Evolutionary conservation across 495 filamentous ascomycete species (phyloP), one percentile per base, ranked within the genome.

Genomic region (Xylaria castorea): DNA sequence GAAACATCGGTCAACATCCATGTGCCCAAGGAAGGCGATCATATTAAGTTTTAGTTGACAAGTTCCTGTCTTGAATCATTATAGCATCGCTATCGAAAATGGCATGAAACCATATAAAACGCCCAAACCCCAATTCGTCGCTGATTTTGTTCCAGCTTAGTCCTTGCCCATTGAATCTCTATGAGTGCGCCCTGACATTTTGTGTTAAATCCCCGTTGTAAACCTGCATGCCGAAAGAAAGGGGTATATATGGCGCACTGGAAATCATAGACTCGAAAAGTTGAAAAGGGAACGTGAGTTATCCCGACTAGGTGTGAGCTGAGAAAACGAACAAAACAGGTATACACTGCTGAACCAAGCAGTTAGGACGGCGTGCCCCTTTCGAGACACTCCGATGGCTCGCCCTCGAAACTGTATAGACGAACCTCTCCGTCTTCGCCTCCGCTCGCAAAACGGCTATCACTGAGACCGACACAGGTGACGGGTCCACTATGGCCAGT

Each of bases 381-480:
- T 42, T 81, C 77, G 60, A 78, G 75, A 30, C 75, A 79, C 66
- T 73, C 80, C 77, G 73, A 76, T 46, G 76, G 76, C 58, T 83
- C 84, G 68, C 83, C 88, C 75, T 89, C 92, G 81, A 97, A 97
- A 76, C 90, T 92, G 79, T 96, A 94, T 81, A 98, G 85, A 77
- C 95, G 86, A 22, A 97, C 93, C 71, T 95, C 93, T 64, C 92
- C 92, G 80, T 99, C 96, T 79, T 98, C 97, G 71, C 96, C 91
- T 16, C 95, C 96, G 72, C 92, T 97, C 55, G 91, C 91, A 85
- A 98, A 91, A 50, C 92, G 88, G 74, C 89, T 91, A 79, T 98
- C 96, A 73, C 93, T 95, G 9, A 99, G 85, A 2, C 93, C 94
- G 60, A 98, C 90, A 80, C 94, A 97, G 42, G 93, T 96, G n/a